Evolutionary conservation across 176 grass and related monocot species (phyloP).

Genomic region (Cenchrus fungigraminus): DNA sequence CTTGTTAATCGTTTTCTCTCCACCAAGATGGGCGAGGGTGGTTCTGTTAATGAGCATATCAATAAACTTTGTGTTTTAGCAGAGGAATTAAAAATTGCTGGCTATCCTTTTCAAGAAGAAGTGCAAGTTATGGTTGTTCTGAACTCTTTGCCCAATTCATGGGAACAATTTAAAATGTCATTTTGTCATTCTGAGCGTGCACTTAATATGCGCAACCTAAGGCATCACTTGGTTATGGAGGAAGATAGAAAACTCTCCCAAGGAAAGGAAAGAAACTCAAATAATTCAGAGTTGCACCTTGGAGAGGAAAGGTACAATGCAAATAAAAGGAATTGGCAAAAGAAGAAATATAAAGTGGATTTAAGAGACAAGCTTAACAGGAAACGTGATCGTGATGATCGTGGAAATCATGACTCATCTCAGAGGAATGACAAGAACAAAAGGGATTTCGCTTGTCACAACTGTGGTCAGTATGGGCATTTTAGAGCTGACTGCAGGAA

Average conservation of each 20-base stretch:
- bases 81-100: not conserved
- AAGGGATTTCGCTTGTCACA: not conserved
- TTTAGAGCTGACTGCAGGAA: not conserved
- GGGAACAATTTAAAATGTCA: not conserved
- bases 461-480: not conserved
- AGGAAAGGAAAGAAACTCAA: not conserved
- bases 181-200: not conserved
- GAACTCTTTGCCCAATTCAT: not conserved
- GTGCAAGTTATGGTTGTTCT: not conserved
- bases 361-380: not conserved
- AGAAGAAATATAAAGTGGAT: not conserved
- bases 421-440: not conserved
- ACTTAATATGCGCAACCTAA: not conserved
- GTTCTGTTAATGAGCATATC: not conserved
- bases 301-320: not conserved
- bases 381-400: not conserved
- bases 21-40: not conserved
- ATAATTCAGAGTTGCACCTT: conserved; percentile 11
- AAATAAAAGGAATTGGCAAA: not conserved
- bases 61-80: not conserved
- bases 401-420: not conserved
- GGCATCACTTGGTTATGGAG: not conserved
- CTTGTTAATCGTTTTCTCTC: not conserved
- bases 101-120: not conserved
- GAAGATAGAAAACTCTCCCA: not conserved